Conservation (phyloP, 2,329 filamentous ascomycete genomes). For the Cadophora sp. region DNA sequence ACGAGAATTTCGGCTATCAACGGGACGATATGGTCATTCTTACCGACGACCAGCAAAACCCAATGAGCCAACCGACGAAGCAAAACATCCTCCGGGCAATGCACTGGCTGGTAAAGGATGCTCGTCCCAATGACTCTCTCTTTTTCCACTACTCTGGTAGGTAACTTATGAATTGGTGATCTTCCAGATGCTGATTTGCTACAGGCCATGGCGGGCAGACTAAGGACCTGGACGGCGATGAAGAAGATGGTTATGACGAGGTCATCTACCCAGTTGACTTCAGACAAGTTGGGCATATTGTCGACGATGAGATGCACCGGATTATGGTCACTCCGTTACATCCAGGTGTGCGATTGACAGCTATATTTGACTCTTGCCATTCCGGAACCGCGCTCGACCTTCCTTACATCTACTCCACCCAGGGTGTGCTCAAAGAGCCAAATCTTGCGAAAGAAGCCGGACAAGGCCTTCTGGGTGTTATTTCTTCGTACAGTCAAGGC, state of each 20-base stretch:
- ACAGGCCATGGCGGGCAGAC: constrained; percentile 82
- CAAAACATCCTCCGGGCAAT: constrained; percentile 94
- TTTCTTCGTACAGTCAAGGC: constrained; percentile 74
- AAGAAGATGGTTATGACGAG: constrained; percentile 83
- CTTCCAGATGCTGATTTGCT: constrained; percentile 25
- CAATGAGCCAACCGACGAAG: constrained; percentile 96
- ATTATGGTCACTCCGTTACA: constrained; percentile 79
- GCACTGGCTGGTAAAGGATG: constrained; percentile 98
- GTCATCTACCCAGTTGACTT: constrained; percentile 87
- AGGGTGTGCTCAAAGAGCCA: constrained; percentile 72
- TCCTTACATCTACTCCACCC: constrained; percentile 73
- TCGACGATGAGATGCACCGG: constrained; percentile 82
- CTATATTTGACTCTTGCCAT: constrained; percentile 74
- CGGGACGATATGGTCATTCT: constrained; percentile 96
- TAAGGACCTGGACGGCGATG: constrained; percentile 78
- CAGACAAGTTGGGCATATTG: constrained; percentile 78
- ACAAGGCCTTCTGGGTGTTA: constrained; percentile 65
- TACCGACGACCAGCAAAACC: constrained; percentile 96
- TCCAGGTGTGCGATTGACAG: constrained; percentile 80
- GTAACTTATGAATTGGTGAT: constrained; percentile 41
- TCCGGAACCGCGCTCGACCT: constrained; percentile 71
- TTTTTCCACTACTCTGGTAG: constrained; percentile 97
- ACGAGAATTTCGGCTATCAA: constrained; percentile 89
- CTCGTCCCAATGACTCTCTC: constrained; percentile 87
- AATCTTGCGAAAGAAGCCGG: constrained; percentile 73